phyloP scores from a whole-genome alignment of 352 stramenopile genomes.

The Aphanomyces cochlioides region DNA sequence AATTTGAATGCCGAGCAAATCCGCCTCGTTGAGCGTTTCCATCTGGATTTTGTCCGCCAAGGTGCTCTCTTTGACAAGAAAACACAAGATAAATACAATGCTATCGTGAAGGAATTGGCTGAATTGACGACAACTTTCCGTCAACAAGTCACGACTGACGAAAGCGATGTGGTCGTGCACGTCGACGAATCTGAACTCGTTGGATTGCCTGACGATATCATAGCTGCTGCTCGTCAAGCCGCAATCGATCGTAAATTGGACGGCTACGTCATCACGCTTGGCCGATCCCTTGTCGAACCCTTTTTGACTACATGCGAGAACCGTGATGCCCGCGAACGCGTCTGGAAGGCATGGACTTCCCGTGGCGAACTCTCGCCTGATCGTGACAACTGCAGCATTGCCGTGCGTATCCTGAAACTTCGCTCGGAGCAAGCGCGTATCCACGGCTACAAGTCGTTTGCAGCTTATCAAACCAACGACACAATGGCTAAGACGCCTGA shows the following conservation, averaged over 20 bases:
- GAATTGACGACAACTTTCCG: conserved; percentile 50
- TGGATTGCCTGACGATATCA: conserved; percentile 47
- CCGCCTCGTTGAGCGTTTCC: conserved; percentile 50
- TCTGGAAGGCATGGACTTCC: conserved; percentile 49
- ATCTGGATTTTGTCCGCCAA: conserved; percentile 47
- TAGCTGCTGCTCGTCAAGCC: conserved; percentile 49
- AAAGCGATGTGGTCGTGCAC: conserved; percentile 51
- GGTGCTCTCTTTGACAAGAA: conserved; percentile 37
- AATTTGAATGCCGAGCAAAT: conserved; percentile 39
- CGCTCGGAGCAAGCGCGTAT: conserved; percentile 46
- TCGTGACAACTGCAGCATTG: conserved; percentile 52
- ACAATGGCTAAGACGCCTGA: conserved; percentile 63
- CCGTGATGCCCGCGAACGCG: conserved; percentile 49
- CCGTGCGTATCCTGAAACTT: conserved; percentile 51
- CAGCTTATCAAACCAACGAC: conserved; percentile 55
- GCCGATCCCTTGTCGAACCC: conserved; percentile 53
- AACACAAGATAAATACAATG: conserved; percentile 46
- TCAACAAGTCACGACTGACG: conserved; percentile 66
- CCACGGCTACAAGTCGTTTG: conserved; percentile 50
- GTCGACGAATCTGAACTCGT: conserved; percentile 43
- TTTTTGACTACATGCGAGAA: conserved; percentile 51
- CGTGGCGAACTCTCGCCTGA: conserved; percentile 49
- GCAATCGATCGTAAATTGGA: conserved; percentile 44
- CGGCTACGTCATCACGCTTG: conserved; percentile 57
- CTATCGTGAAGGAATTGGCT: conserved; percentile 52